phyloP scores from a whole-genome alignment of 768 basidiomycete species.

The Naematelia encephala region DNA sequence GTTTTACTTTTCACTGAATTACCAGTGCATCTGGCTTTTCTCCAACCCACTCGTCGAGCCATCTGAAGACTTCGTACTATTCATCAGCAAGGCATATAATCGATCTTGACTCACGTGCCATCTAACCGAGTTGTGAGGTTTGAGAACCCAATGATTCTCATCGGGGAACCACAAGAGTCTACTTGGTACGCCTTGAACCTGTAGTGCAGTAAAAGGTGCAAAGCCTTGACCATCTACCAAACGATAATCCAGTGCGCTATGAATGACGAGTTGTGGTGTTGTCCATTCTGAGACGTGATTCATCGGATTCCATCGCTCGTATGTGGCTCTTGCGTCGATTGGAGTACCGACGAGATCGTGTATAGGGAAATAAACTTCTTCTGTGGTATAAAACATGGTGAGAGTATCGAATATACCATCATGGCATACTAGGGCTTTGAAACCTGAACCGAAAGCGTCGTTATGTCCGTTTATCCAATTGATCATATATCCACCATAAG shows the following conservation, averaged over 20 bases:
- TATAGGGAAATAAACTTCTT: slow-evolving; percentile 52
- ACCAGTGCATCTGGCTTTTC: neutral
- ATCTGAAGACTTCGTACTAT: slow-evolving; percentile 77
- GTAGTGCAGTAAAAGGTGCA: slow-evolving; percentile 52
- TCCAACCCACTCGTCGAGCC: slow-evolving; percentile 62
- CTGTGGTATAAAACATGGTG: slow-evolving; percentile 82
- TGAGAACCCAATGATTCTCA: slow-evolving; percentile 62
- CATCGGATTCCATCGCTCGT: slow-evolving; percentile 63
- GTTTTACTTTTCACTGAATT: neutral
- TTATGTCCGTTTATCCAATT: slow-evolving; percentile 97
- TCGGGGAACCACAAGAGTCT: slow-evolving; percentile 42
- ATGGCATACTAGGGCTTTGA: slow-evolving; percentile 88
- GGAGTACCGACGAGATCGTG: slow-evolving; percentile 12
- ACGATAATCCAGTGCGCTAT: slow-evolving; percentile 83
- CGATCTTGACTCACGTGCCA: slow-evolving; percentile 62
- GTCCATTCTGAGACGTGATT: slow-evolving; percentile 81
- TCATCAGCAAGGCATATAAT: neutral
- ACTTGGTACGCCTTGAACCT: slow-evolving; percentile 38
- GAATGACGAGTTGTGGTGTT: slow-evolving; percentile 78
- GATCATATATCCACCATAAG: slow-evolving; percentile 64
- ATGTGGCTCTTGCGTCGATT: neutral
- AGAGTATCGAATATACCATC: slow-evolving; percentile 65
- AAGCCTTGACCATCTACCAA: slow-evolving; percentile 82
- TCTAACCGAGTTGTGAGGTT: slow-evolving; percentile 53
- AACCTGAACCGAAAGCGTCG: slow-evolving; percentile 63